Conservation (phyloP, 768 basidiomycete species). For the Mycena sanguinolenta region DNA sequence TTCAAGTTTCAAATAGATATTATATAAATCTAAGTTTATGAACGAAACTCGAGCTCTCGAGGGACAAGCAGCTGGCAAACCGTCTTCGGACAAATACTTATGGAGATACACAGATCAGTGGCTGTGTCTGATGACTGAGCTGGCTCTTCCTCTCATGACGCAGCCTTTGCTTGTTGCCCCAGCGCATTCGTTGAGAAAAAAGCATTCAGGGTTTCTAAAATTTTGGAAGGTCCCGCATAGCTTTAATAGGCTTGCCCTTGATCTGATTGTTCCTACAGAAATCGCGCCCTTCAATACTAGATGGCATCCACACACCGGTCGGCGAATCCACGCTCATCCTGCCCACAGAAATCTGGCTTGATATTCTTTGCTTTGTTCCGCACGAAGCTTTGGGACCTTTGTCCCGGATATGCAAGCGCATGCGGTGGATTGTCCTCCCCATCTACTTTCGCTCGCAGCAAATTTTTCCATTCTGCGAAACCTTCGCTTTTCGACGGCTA, state of each 20-base stretch:
- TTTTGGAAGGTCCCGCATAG: constrained; percentile 20
- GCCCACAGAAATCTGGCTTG: constrained; percentile 41
- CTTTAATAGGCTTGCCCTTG: neutral
- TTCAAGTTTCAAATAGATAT: too few relatives aligned
- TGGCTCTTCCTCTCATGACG: neutral
- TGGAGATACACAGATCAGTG: neutral
- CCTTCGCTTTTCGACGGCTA: constrained; percentile 38
- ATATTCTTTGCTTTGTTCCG: constrained; percentile 29
- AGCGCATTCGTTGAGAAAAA: neutral
- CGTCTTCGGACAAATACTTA: too few relatives aligned
- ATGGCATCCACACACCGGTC: neutral
- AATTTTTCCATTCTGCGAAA: constrained; percentile 39
- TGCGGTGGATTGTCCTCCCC: constrained; percentile 37
- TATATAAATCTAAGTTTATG: too few relatives aligned
- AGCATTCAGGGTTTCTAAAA: neutral
- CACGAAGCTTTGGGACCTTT: constrained; percentile 13
- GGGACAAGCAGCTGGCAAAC: too few relatives aligned
- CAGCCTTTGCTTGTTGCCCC: neutral
- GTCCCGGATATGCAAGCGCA: constrained; percentile 26
- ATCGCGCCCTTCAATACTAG: neutral
- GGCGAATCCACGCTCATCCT: constrained; percentile 27
- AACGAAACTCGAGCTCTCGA: too few relatives aligned
- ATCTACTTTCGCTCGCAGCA: constrained; percentile 33
- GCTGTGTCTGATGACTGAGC: neutral
- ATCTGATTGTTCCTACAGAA: neutral